Base-by-base conservation (phyloP, 345 rosid genomes). In the Populus tremula region DNA sequence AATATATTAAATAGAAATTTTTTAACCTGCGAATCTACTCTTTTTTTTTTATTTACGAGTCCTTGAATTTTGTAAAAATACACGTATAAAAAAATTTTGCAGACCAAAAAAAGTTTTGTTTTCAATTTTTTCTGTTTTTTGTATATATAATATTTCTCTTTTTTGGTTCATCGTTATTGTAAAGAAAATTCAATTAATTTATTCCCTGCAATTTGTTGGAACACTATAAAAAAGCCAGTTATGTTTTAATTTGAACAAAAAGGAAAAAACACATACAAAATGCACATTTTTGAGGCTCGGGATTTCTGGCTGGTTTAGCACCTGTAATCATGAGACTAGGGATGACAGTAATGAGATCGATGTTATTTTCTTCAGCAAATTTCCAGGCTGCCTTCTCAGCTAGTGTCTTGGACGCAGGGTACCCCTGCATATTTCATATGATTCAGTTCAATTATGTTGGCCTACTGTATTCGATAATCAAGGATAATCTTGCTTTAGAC, bases 371-470 rank as follows among this genome's bases (percentile, higher is more conserved):
- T 71, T 86, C 33, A 0, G 96, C 91, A 53, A 88, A 90, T 67
- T 87, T 82, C 87, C 85, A 89, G 18, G 99, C 98, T 79, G 81
- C 87, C 85, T 87, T 89, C 82, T 95, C 99, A 5, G 98, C 92
- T 62, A 93, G 70, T 14, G 85, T 76, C 88, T 95, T 95, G 31
- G 99, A 95, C 17, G 45, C 78, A 61, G 89, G 81, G 78, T 95
- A 95, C 10, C 94, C 99, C 97, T 95, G 86, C 84, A 87, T 72
- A 62, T 64, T 49, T 39, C 50, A 76, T 33, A 25, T 29, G 27
- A 39, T 74, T 29, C 69, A 8, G 31, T 53, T 20, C 59, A 5
- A 1, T 18, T 1, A 50, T 50, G 6, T 17, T 16, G 16, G 67
- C 18, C 5, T 23, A 12, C 9, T 16, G 41, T 10, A 67, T 43